phyloP scores from a whole-genome alignment of 148 eudicot genomes.

The Persicaria maculosa region DNA sequence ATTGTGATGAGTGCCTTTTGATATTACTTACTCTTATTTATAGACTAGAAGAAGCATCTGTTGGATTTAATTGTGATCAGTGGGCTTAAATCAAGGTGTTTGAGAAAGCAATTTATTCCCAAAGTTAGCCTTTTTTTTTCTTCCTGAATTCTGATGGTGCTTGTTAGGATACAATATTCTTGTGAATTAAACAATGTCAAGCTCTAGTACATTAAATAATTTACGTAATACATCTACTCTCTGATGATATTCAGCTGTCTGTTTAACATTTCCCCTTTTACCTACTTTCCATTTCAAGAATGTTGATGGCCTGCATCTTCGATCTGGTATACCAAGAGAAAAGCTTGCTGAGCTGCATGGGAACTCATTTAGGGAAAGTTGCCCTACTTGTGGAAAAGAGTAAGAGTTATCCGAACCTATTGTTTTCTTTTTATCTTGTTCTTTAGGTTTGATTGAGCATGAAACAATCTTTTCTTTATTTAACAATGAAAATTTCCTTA shows the following conservation, averaged over 20 bases:
- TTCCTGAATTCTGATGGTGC: not conserved
- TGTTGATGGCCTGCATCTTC: conserved; percentile 95
- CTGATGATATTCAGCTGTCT: not conserved
- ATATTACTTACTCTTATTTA: not conserved
- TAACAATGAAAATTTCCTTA: not conserved
- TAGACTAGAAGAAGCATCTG: not conserved
- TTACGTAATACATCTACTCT: not conserved
- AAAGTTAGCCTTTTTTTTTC: not conserved
- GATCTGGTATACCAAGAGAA: conserved; percentile 83
- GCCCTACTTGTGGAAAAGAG: conserved; percentile 88
- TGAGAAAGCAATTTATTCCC: not conserved
- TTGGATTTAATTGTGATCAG: not conserved
- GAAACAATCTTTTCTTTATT: not conserved
- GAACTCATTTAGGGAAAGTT: conserved; percentile 82
- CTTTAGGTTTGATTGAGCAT: not conserved
- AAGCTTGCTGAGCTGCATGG: conserved; percentile 95
- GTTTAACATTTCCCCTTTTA: not conserved
- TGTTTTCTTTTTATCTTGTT: conserved; percentile 3
- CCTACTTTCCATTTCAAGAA: conserved; percentile 33
- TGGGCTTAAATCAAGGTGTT: not conserved
- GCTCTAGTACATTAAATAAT: not conserved
- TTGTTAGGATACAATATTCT: not conserved
- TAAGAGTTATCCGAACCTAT: conserved; percentile 15
- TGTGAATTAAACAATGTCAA: not conserved
- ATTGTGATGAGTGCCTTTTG: not conserved